Percentiles rank a stretch among this genome's conserved stretches.
These are phyloP conservation scores for Pholiota adiposa DNA, from an alignment of 1,284 basidiomycete species.

Conservation along the genomic window DNA sequence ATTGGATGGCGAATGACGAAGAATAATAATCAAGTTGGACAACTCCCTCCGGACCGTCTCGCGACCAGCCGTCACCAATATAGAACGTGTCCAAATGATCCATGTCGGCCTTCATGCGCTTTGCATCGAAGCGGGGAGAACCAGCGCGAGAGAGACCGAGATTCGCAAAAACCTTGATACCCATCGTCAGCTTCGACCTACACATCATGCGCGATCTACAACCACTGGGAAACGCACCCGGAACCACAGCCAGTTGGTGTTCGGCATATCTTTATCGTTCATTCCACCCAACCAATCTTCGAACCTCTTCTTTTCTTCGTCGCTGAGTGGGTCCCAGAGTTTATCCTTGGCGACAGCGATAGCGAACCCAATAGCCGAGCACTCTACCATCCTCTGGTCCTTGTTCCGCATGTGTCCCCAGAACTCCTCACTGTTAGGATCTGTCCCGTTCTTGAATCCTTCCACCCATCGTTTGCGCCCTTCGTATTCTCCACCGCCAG, in stretches of 20 bases:
- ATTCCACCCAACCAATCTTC: slow-evolving; percentile 74
- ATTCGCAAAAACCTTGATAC: slow-evolving; percentile 70
- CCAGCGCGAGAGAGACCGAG: slow-evolving; percentile 69
- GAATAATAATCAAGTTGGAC: slow-evolving; percentile 83
- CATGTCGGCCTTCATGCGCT: slow-evolving; percentile 74
- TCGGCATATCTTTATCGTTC: slow-evolving; percentile 76
- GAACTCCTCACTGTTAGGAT: slow-evolving; percentile 68
- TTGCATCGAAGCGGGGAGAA: slow-evolving; percentile 57
- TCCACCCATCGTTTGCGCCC: slow-evolving; percentile 64
- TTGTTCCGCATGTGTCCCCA: slow-evolving; percentile 78
- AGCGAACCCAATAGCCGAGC: slow-evolving; percentile 76
- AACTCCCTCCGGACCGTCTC: slow-evolving; percentile 78
- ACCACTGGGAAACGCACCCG: slow-evolving; percentile 45
- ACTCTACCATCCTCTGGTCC: slow-evolving; percentile 85
- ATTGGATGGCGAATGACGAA: slow-evolving; percentile 81
- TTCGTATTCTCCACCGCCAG: slow-evolving; percentile 62
- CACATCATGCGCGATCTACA: neutral
- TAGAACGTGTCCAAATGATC: slow-evolving; percentile 82
- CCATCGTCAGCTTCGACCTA: neutral
- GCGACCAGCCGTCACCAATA: slow-evolving; percentile 75
- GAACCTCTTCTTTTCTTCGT: slow-evolving; percentile 58
- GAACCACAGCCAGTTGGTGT: slow-evolving; percentile 86
- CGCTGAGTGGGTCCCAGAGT: slow-evolving; percentile 64
- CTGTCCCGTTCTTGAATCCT: slow-evolving; percentile 69
- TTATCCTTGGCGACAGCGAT: slow-evolving; percentile 68